phyloP scores from a whole-genome alignment of 331 rosid species.

The Acacia pycnantha region DNA sequence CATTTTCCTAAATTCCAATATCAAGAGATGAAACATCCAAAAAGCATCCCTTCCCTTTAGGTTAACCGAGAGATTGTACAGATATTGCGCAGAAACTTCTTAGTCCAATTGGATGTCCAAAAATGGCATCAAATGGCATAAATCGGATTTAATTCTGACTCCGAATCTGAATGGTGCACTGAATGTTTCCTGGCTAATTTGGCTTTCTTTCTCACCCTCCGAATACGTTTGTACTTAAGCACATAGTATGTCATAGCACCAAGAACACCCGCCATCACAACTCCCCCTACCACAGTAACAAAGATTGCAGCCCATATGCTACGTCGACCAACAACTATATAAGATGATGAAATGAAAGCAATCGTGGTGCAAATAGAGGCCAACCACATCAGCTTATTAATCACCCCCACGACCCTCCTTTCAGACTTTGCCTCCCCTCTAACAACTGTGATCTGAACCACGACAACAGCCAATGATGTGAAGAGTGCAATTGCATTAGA shows the following conservation, averaged over 20 bases:
- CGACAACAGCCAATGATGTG: constrained; percentile 76
- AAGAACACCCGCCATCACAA: constrained; percentile 61
- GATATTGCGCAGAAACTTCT: constrained; percentile 1
- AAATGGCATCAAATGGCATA: constrained; percentile 58
- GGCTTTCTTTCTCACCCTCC: constrained; percentile 59
- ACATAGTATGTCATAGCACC: constrained; percentile 82
- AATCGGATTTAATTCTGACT: constrained; percentile 62
- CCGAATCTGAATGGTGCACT: constrained; percentile 48
- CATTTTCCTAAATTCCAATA: constrained; percentile 18
- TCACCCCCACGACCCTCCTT: constrained; percentile 73
- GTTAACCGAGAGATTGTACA: background rate
- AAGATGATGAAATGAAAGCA: constrained; percentile 70
- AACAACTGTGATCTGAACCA: constrained; percentile 86
- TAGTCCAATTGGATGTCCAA: constrained; percentile 19
- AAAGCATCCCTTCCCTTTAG: constrained; percentile 14
- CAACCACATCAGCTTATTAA: constrained; percentile 91
- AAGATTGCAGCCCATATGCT: constrained; percentile 78
- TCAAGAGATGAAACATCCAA: constrained; percentile 25
- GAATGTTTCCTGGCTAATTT: constrained; percentile 35
- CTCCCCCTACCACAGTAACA: constrained; percentile 54
- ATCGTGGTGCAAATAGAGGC: constrained; percentile 76
- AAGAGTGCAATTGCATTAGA: constrained; percentile 72
- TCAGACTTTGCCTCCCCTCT: constrained; percentile 80
- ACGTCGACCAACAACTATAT: constrained; percentile 72
- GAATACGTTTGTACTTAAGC: constrained; percentile 53